Evolutionary conservation across 164 flowering plant species (phyloP).

Genomic region (Liquidambar formosana): DNA sequence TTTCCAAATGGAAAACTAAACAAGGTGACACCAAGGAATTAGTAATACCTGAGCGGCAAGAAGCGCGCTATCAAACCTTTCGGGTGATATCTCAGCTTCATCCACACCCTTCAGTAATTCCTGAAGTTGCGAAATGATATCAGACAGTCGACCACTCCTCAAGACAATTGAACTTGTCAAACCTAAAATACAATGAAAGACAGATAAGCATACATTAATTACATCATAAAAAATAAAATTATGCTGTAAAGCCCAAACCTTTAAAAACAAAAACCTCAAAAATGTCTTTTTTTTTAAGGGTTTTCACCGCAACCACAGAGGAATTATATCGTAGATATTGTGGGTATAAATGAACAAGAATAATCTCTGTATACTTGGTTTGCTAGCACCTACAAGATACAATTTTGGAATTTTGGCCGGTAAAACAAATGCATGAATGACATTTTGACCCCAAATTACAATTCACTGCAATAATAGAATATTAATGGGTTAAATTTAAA

Average conservation of each 20-base stretch:
- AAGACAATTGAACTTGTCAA: constrained; percentile 57
- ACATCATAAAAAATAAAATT: background rate
- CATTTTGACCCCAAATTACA: no score
- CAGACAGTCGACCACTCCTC: constrained; percentile 55
- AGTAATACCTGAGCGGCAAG: constrained; percentile 59
- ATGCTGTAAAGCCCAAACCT: background rate
- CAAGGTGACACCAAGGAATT: background rate
- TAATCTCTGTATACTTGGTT: no score
- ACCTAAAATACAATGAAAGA: constrained; percentile 32
- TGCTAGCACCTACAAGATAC: no score
- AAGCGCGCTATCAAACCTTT: constrained; percentile 43
- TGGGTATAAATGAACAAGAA: no score
- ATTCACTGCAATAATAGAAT: no score
- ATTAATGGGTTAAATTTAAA: no score
- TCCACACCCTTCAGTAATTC: constrained; percentile 50
- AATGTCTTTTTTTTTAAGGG: no score
- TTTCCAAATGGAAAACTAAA: background rate
- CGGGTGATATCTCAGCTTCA: constrained; percentile 41
- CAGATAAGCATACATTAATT: background rate
- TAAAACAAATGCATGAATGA: no score
- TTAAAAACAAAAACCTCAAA: background rate
- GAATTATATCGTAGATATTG: no score
- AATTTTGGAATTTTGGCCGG: no score
- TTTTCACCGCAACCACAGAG: no score
- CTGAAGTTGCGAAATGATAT: constrained; percentile 53